Base-by-base conservation (phyloP, 192 early-diverging fungal species). In the Linnemannia schmuckeri region DNA sequence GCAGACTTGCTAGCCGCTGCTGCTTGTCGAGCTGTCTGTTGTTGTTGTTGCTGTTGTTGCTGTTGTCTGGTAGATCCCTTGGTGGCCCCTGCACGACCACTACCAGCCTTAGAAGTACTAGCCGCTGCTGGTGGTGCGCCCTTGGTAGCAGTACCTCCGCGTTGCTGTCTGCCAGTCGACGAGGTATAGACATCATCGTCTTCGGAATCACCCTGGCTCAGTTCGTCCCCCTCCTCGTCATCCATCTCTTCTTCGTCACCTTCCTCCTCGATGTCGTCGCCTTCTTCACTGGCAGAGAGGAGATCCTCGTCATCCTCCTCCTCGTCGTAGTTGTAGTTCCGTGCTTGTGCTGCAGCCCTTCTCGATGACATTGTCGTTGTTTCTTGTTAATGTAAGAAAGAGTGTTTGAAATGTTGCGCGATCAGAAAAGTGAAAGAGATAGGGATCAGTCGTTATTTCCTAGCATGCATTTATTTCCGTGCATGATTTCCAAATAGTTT, bases 261-360 rank as follows among this genome's bases (percentile, higher is more conserved):
- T 22, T 42, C 41, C 3, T 72, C 71, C 20, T 35, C 61, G 61
- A 66, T 10, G 27, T 66, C 61, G 27, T 66, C 61, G 30, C 61
- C 61, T 35, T 33, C 61, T 30, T 57, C 75, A 13, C 75, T 77
- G 15, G 40, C 38, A 27, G 55, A 63, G 37, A 66, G n/a, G 41
- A 76, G 37, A 41, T 79, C 77, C 10, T 79, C 77, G 24, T 77
- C 75, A 18, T 78, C 76, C 27, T 78, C 76, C 3, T 87, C 79
- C 6, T 87, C 80, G n/a, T 87, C 76, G 40, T 76, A 81, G 68
- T 46, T 81, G 63, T 87, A 81, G 38, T 81, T 79, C 17, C 63
- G 85, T 49, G 57, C 37, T 55, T 78, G 75, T 52, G 79, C 84
- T 75, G 41, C 80, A 70, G 77, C 72, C 79, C 82, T 63, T 57